Percentiles rank a stretch among this genome's conserved stretches.
Conservation (phyloP, 495 filamentous ascomycete genomes). For the Trichocladium uniseriatum region DNA sequence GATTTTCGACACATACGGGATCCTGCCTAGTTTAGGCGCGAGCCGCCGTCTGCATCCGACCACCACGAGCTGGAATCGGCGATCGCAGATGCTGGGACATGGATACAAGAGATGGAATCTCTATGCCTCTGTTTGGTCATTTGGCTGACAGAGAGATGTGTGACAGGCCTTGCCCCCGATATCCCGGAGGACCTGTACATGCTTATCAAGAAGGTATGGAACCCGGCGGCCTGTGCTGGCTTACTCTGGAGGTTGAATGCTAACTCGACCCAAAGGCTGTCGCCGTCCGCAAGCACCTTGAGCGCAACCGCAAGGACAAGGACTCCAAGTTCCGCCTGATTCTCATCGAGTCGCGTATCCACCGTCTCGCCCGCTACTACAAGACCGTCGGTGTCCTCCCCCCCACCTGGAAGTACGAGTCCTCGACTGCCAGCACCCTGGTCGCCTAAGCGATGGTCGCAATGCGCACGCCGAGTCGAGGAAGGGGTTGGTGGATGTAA, state of each 20-base stretch:
- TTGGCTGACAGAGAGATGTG: slow-evolving; percentile 91
- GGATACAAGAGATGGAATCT: slow-evolving; percentile 8
- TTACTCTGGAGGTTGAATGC: not conserved
- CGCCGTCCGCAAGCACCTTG: slow-evolving; percentile 98
- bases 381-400: slow-evolving; percentile 97
- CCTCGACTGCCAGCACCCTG: slow-evolving; percentile 52
- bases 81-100: slow-evolving; percentile 2
- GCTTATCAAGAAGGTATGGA: slow-evolving; percentile 95
- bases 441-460: slow-evolving; percentile 45
- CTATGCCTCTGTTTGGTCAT: slow-evolving; percentile 87
- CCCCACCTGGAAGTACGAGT: slow-evolving; percentile 97
- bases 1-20: not conserved
- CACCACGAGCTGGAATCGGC: not conserved
- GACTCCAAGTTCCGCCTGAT: slow-evolving; percentile 99
- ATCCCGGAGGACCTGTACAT: slow-evolving; percentile 94
- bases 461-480: slow-evolving; percentile 7
- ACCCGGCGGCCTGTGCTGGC: not conserved
- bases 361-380: slow-evolving; percentile 92
- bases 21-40: not conserved
- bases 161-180: slow-evolving; percentile 89
- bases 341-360: slow-evolving; percentile 98
- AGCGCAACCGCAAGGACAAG: slow-evolving; percentile 99
- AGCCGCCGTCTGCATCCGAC: not conserved
- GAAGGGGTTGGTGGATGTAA: slow-evolving; percentile 5
- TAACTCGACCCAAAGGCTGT: slow-evolving; percentile 54